A percentile compares a stretch with the other conserved stretches of the same genome.
Evolutionary conservation across 2,329 filamentous ascomycete species (phyloP).

Genomic region (Erysiphe neolycopersici): DNA sequence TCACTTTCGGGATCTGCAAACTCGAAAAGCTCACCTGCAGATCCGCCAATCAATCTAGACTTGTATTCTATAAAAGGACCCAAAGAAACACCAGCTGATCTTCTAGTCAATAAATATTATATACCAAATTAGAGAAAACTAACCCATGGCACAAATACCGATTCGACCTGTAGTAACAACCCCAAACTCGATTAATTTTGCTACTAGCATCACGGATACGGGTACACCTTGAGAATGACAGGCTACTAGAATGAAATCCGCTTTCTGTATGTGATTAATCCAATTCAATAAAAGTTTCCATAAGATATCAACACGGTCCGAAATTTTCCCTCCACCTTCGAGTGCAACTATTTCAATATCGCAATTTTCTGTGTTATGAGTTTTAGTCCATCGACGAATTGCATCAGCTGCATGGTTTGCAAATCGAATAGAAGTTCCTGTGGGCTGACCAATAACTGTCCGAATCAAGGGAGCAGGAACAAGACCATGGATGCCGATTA

Average conservation of each 20-base stretch:
- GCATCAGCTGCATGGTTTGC: slow-evolving; percentile 64
- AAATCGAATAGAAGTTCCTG: slow-evolving; percentile 82
- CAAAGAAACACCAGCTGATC: slow-evolving; percentile 59
- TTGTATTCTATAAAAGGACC: slow-evolving; percentile 86
- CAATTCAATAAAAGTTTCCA: slow-evolving; percentile 91
- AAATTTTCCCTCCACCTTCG: slow-evolving; percentile 81
- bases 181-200: slow-evolving; percentile 75
- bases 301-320: slow-evolving; percentile 66
- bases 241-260: slow-evolving; percentile 75
- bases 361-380: slow-evolving; percentile 42
- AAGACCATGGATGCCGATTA: slow-evolving; percentile 83
- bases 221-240: slow-evolving; percentile 93
- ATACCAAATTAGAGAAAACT: slow-evolving; percentile 5
- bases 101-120: not conserved
- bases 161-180: slow-evolving; percentile 53
- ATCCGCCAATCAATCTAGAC: slow-evolving; percentile 66
- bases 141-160: slow-evolving; percentile 56
- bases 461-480: slow-evolving; percentile 72
- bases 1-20: slow-evolving; percentile 61
- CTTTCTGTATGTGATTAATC: slow-evolving; percentile 67
- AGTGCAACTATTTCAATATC: slow-evolving; percentile 85
- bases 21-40: slow-evolving; percentile 83
- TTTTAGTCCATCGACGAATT: slow-evolving; percentile 58
- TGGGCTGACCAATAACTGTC: slow-evolving; percentile 82
- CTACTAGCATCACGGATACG: slow-evolving; percentile 72